phyloP scores from a whole-genome alignment of 1,139 yeast species.

The Pneumocystis murina region DNA sequence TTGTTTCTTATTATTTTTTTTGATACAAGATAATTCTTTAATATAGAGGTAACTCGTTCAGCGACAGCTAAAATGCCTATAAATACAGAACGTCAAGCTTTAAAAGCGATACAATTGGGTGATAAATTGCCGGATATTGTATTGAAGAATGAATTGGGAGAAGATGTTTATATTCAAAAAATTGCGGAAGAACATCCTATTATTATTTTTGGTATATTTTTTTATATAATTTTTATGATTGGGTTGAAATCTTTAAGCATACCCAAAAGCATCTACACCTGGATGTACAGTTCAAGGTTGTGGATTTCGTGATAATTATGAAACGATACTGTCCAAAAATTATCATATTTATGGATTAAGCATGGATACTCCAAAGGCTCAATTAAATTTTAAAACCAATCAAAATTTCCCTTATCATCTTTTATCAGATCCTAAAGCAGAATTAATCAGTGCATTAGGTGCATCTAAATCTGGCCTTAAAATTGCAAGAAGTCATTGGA shows the following conservation, averaged over 20 bases:
- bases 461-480: slow-evolving; percentile 62
- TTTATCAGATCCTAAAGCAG: slow-evolving; percentile 58
- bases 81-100: not conserved
- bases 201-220: slow-evolving; percentile 11
- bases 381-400: slow-evolving; percentile 57
- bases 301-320: slow-evolving; percentile 62
- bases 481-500: slow-evolving; percentile 76
- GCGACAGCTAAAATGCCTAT: not conserved
- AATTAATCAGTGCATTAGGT: slow-evolving; percentile 59
- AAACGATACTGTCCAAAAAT: slow-evolving; percentile 34
- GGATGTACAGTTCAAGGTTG: slow-evolving; percentile 63
- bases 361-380: slow-evolving; percentile 61
- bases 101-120: slow-evolving; percentile 35
- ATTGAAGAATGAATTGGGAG: slow-evolving; percentile 53
- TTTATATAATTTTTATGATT: not conserved
- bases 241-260: slow-evolving; percentile 34
- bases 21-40: not conserved
- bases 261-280: slow-evolving; percentile 88
- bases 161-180: slow-evolving; percentile 34
- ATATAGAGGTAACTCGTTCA: not conserved
- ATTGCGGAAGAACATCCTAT: slow-evolving; percentile 36
- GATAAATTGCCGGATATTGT: slow-evolving; percentile 51
- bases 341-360: slow-evolving; percentile 32
- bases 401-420: slow-evolving; percentile 59
- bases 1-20: no score